Evolutionary conservation across 1,284 basidiomycete species (phyloP), one percentile per base, ranked within the genome.

Genomic region (Anthracocystis panici-leucophaei): DNA sequence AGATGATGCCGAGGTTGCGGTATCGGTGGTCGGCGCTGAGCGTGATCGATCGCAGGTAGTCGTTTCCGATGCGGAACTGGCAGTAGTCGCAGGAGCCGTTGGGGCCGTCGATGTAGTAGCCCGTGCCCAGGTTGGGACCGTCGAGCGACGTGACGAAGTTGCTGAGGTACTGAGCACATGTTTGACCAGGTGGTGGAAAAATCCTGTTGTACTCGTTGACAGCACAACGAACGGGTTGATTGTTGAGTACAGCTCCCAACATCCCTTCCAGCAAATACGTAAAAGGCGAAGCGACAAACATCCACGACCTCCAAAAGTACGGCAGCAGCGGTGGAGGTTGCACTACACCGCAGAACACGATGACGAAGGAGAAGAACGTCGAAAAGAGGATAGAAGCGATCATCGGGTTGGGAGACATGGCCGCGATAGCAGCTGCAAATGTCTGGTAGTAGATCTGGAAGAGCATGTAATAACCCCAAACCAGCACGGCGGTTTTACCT

Each of bases 211-310:
- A 81, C 66, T 89, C 87, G n/a, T 64, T 52, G 1, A 66, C 25
- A 0, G 80, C 66, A 77, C 88, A 89, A n/a, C 83, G 78, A 16
- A 88, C 86, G 0, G 76, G 65, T 35, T 82, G 70, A 54, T 85
- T 71, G 40, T 82, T 83, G 27, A 87, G 59, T 8, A 84, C 85
- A 25, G 84, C 81, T 20, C 77, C 78, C 18, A 87, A 77, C 57
- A 87, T 83, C 12, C 86, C 86, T 61, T 87, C 87, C 45, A 86
- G 82, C 23, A 87, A 65, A 70, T 86, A 87, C 9, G 91, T 92
- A 86, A 90, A 93, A 0, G 92, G 92, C 2, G 91, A 92, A 6
- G 92, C 85, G 53, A 88, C 89, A 86, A 93, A 78, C 80, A 70
- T 55, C 70, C 44, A 71, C 42, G 20, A 59, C 16, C 66, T 73